Percentiles rank a stretch among this genome's conserved stretches.
These are phyloP conservation scores for Quercus tomentella DNA, from an alignment of 331 rosid species.

Conservation along the genomic window DNA sequence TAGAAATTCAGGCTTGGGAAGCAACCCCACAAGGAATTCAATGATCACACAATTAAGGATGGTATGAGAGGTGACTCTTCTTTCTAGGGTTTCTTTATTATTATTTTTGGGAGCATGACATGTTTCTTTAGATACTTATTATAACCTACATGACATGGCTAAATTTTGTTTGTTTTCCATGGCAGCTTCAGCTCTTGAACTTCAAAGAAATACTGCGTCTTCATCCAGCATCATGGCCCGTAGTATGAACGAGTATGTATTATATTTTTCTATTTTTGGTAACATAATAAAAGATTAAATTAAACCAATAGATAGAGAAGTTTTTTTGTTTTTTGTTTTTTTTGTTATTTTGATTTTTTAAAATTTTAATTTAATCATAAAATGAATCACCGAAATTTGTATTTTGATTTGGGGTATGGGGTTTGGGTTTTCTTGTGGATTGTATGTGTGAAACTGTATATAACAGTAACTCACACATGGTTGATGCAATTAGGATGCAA, in stretches of 20 bases:
- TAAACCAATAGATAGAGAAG: neutral
- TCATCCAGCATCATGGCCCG: conserved; percentile 87
- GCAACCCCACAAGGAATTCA: conserved; percentile 99
- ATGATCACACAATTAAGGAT: conserved; percentile 92
- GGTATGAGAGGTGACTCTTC: conserved; percentile 76
- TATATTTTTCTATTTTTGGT: neutral
- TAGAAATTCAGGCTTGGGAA: conserved; percentile 98
- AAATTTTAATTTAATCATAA: neutral
- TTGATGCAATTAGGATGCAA: conserved; percentile 92
- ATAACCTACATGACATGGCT: conserved; percentile 23
- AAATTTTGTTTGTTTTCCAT: conserved; percentile 17
- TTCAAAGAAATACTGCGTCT: conserved; percentile 79
- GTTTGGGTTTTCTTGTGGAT: conserved; percentile 38
- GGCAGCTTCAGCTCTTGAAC: conserved; percentile 80
- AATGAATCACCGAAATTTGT: conserved; percentile 5
- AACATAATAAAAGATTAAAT: neutral
- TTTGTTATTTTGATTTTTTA: neutral
- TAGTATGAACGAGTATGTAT: conserved; percentile 88
- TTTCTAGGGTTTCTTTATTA: conserved; percentile 53
- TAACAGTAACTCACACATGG: conserved; percentile 57
- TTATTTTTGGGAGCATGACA: conserved; percentile 15
- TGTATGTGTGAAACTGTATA: conserved; percentile 36
- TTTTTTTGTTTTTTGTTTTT: neutral
- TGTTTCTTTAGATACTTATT: conserved; percentile 19
- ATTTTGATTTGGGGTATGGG: conserved; percentile 22